Evolutionary conservation across 768 basidiomycete species (phyloP), one percentile per base, ranked within the genome.

Genomic region (Flagelloscypha sp.): DNA sequence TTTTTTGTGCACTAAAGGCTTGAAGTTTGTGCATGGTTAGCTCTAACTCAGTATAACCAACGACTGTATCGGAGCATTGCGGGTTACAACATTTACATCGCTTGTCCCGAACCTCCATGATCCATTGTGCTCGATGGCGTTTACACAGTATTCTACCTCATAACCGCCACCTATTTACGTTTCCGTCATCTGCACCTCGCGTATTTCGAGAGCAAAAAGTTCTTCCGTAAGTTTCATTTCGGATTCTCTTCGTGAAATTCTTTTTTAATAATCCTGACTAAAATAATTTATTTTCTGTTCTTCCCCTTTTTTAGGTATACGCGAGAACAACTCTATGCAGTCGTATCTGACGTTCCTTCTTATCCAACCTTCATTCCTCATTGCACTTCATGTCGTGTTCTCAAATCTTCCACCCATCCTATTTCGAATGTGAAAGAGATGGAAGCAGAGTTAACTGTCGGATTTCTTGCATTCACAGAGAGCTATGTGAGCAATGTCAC

Each of bases 311-410:
- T 22, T 46, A 95, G 93, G 27, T 97, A 93, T 52, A 70, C 65
- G 12, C 79, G 71, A 42, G 65, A 66, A 33, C 76, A 95, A 55
- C 68, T 98, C 3, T 98, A 93, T 59, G 62, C 75, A 6, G 58
- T 98, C 41, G 88, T 99, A 36, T 74, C 90, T 10, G 81, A 98
- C 57, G 83, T 97, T 18, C 75, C 67, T 11, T 84, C 85, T 2
- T 99, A 98, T 56, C 72, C 78, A 7, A 64, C 62, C 40, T 99
- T 97, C 54, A 65, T 99, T 35, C 94, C 95, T 5, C 94, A 86
- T 56, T 95, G 93, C 62, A 76, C 73, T 9, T 62, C 64, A 15
- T 84, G 89, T 4, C 73, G 72, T 16, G 68, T 93, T 37, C 62
- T 93, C 24, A 46, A 50, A 20, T 50, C 56, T 3, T 55, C 59